Evolutionary conservation across 768 basidiomycete species (phyloP), one percentile per base, ranked within the genome.

Genomic region (Tulasnella sp.): DNA sequence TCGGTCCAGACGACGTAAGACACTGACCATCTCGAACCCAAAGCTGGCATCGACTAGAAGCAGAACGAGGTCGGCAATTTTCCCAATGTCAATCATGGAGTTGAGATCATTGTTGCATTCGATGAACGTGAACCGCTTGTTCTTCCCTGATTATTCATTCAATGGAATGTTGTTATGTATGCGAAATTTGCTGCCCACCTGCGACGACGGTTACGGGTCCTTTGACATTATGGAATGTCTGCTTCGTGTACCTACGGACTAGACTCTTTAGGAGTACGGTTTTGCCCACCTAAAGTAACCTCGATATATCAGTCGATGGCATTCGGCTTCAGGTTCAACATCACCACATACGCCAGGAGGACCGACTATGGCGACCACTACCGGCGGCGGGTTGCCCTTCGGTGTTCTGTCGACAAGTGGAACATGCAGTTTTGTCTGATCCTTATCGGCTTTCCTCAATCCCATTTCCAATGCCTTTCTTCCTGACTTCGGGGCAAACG

Each of bases 1-100:
- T 36, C 14, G 22, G 68, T 29, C 52, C 39, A 19, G 37, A 41
- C 42, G 69, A 22, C 1, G n/a, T n/a, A 41, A 59, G 26, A 4
- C 67, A 19, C n/a, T 26, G 75, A 94, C 96, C 97, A 98, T 99
- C 82, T 98, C 97, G 76, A 98, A 96, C 4, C 97, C 97, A 80
- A 95, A 98, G 34, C 93, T 95, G 3, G 91, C 96, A 78, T 99
- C 97, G 75, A 98, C 90, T 94, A 98, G 95, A 75, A 99, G 88
- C 62, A 99, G 84, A 5, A 98, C 92, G 72, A 99, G 85, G 81
- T 98, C 97, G 8, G 93, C 97, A 72, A 98, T 88, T 81, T 99
- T 99, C 71, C 89, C 96, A 77, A 98, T 85, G 84, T 99, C 97
- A 75, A 98, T 92, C 96, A 98, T 98, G 67, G 94, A 94, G 80